These are phyloP conservation scores for Penicilliopsis zonata DNA, from an alignment of 495 filamentous ascomycete species.

Conservation along the genomic window DNA sequence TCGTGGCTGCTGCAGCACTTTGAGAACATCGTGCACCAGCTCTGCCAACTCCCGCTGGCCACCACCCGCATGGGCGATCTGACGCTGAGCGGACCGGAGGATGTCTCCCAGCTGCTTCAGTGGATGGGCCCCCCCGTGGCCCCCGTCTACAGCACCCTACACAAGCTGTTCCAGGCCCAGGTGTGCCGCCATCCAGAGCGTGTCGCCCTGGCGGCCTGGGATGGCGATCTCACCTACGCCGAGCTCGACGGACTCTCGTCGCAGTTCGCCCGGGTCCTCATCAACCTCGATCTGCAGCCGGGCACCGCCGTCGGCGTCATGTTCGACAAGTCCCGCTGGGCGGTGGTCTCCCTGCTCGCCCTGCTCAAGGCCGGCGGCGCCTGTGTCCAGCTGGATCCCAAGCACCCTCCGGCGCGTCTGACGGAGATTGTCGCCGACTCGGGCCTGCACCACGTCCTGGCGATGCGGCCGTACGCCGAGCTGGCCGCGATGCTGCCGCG, in stretches of 20 bases:
- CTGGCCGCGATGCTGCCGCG: no score
- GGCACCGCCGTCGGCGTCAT: slow-evolving; percentile 26
- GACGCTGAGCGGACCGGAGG: not conserved
- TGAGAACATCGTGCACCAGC: no score
- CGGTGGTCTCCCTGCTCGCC: slow-evolving; percentile 27
- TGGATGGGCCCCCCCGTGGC: not conserved
- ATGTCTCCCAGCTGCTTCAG: not conserved
- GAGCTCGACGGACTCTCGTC: slow-evolving; percentile 25
- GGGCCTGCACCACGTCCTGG: slow-evolving; percentile 29
- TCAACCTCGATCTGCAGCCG: slow-evolving; percentile 12
- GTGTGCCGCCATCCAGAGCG: slow-evolving; percentile 12
- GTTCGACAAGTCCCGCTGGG: slow-evolving; percentile 36
- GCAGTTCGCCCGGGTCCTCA: slow-evolving; percentile 14
- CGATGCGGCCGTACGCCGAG: no score
- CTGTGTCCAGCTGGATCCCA: not conserved
- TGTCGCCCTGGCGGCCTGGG: slow-evolving; percentile 27
- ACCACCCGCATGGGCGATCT: no score
- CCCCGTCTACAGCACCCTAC: slow-evolving; percentile 7
- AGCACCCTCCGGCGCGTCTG: slow-evolving; percentile 14
- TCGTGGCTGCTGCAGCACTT: no score
- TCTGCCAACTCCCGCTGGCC: no score
- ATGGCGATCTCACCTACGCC: slow-evolving; percentile 39
- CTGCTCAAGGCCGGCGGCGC: slow-evolving; percentile 23
- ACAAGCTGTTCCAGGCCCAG: slow-evolving; percentile 25
- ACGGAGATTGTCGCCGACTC: slow-evolving; percentile 43